Percentiles rank a stretch among this genome's conserved stretches.
Conservation (phyloP, 768 basidiomycete species). For the Gautieria morchelliformis region DNA sequence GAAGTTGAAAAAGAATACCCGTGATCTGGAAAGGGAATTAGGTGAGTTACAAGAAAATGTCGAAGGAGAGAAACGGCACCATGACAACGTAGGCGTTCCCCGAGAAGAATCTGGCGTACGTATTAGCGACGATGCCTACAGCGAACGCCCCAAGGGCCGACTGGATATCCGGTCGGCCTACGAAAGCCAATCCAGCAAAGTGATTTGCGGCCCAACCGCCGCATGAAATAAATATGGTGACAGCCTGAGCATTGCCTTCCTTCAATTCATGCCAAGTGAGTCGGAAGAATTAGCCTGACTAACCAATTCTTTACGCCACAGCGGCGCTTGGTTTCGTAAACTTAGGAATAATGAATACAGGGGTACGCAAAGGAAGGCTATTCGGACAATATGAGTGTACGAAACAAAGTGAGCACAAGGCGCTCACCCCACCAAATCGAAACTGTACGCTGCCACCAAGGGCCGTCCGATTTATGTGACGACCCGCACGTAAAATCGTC, state of each 20-base stretch:
- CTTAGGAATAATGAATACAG: slow-evolving; percentile 58
- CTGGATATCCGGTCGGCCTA: slow-evolving; percentile 63
- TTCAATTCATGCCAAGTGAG: background rate
- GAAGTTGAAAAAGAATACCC: slow-evolving; percentile 78
- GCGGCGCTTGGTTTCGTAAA: slow-evolving; percentile 54
- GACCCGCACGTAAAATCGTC: slow-evolving; percentile 52
- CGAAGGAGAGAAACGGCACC: slow-evolving; percentile 30
- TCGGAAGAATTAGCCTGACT: background rate
- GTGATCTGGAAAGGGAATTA: slow-evolving; percentile 35
- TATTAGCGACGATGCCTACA: slow-evolving; percentile 69
- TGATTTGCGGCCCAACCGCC: slow-evolving; percentile 76
- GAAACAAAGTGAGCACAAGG: background rate
- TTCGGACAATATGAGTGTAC: background rate
- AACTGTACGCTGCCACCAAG: slow-evolving; percentile 70
- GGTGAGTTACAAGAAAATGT: background rate
- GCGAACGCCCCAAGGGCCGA: slow-evolving; percentile 76
- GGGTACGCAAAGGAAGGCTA: slow-evolving; percentile 62
- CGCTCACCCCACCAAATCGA: slow-evolving; percentile 61
- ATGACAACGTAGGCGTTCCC: slow-evolving; percentile 78
- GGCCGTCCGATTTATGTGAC: slow-evolving; percentile 45
- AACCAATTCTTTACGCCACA: slow-evolving; percentile 36
- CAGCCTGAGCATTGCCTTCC: slow-evolving; percentile 19
- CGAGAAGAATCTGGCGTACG: slow-evolving; percentile 64
- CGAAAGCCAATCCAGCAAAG: slow-evolving; percentile 52
- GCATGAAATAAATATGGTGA: slow-evolving; percentile 53